A percentile compares a stretch with the other conserved stretches of the same genome.
Conservation (phyloP, 805 yeast genomes). For the Myxozyma sirexii region DNA sequence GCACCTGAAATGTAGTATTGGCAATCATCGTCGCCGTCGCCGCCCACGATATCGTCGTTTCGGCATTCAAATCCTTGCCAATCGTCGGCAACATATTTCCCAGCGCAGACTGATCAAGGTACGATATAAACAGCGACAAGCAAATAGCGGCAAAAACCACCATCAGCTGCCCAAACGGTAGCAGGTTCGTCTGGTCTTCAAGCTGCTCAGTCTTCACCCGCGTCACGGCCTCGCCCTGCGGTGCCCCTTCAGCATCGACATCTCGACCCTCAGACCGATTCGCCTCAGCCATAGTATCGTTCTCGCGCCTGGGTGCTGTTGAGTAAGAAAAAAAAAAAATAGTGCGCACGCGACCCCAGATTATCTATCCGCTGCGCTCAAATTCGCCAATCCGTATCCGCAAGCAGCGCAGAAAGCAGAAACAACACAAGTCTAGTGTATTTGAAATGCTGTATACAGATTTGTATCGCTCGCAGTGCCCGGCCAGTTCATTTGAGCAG, state of each 20-base stretch:
- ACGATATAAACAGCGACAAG: conserved; percentile 53
- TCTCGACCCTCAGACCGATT: not conserved
- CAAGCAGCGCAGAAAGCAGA: too few relatives aligned
- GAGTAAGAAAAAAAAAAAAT: too few relatives aligned
- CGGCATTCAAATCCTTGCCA: conserved; percentile 60
- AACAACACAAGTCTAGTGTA: too few relatives aligned
- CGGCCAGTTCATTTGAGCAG: too few relatives aligned
- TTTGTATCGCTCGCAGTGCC: too few relatives aligned
- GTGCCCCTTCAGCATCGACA: not conserved
- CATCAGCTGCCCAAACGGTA: conserved; percentile 16
- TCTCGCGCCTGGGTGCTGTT: too few relatives aligned
- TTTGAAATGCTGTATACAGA: too few relatives aligned
- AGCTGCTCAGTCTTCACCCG: conserved; percentile 11
- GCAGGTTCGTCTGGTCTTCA: conserved; percentile 22
- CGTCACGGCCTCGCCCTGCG: not conserved
- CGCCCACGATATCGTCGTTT: conserved; percentile 63
- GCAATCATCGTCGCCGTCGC: conserved; percentile 72
- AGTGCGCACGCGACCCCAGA: too few relatives aligned
- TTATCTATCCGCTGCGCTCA: too few relatives aligned
- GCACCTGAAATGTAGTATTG: conserved; percentile 72
- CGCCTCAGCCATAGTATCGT: not conserved
- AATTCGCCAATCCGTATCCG: too few relatives aligned
- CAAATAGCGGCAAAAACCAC: conserved; percentile 19
- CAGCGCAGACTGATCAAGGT: conserved; percentile 63
- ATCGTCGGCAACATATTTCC: conserved; percentile 61